Conservation (phyloP, 345 rosid genomes). For the Mangifera indica region DNA sequence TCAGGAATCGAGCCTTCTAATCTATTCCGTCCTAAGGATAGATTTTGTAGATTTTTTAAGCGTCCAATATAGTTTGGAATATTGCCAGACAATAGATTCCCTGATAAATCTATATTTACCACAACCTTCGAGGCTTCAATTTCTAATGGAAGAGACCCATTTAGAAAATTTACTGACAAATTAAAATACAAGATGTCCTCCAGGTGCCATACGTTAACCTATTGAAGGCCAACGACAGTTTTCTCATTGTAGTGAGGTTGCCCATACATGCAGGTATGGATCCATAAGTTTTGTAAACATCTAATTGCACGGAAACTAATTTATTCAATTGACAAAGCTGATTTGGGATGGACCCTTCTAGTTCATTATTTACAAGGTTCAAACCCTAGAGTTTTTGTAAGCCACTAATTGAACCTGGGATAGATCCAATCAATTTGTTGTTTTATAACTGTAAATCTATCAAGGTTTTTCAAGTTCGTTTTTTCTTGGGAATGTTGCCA, state of each 20-base stretch:
- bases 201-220: conserved; percentile 15
- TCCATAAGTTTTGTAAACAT: conserved; percentile 5
- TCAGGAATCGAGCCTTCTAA: conserved; percentile 18
- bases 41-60: background rate
- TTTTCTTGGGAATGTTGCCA: conserved; percentile 18
- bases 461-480: conserved; percentile 2
- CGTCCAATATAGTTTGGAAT: conserved; percentile 3
- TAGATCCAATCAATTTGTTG: conserved; percentile 14
- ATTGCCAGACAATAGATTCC: conserved; percentile 7
- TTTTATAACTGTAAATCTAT: background rate
- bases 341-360: conserved; percentile 15
- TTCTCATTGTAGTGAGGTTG: conserved; percentile 14
- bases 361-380: background rate
- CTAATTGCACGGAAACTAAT: background rate
- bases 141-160: background rate
- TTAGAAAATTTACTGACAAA: conserved; percentile 12
- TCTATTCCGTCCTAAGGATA: background rate
- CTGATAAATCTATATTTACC: conserved; percentile 4
- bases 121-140: conserved; percentile 3
- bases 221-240: background rate
- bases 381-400: conserved; percentile 6
- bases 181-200: background rate
- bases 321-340: conserved; percentile 9
- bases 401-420: conserved; percentile 18
- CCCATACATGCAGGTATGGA: conserved; percentile 13